A percentile compares a stretch with the other conserved stretches of the same genome.
Evolutionary conservation across 345 rosid genomes (phyloP).

Genomic region (Brassica napus): Da-Ae NC_063444.1:7773001-7773500

Average conservation of each 20-base stretch:
- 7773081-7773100: constrained; percentile 92
- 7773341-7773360: constrained; percentile 67
- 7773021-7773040: constrained; percentile 55
- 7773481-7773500: constrained; percentile 50
- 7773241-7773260: constrained; percentile 91
- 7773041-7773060: constrained; percentile 62
- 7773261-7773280: constrained; percentile 89
- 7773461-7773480: constrained; percentile 44
- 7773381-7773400: constrained; percentile 62
- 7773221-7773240: constrained; percentile 88
- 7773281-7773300: constrained; percentile 62
- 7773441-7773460: constrained; percentile 57
- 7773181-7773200: constrained; percentile 67
- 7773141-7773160: constrained; percentile 97
- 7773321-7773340: constrained; percentile 51
- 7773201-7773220: constrained; percentile 89
- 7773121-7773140: constrained; percentile 89
- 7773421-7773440: constrained; percentile 62
- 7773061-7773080: constrained; percentile 51
- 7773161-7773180: constrained; percentile 98
- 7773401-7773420: constrained; percentile 47
- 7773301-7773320: constrained; percentile 67
- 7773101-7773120: constrained; percentile 88
- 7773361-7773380: constrained; percentile 59
- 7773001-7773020: constrained; percentile 48